phyloP scores from a whole-genome alignment of 148 eudicot genomes.

The Diospyros kaki region DNA sequence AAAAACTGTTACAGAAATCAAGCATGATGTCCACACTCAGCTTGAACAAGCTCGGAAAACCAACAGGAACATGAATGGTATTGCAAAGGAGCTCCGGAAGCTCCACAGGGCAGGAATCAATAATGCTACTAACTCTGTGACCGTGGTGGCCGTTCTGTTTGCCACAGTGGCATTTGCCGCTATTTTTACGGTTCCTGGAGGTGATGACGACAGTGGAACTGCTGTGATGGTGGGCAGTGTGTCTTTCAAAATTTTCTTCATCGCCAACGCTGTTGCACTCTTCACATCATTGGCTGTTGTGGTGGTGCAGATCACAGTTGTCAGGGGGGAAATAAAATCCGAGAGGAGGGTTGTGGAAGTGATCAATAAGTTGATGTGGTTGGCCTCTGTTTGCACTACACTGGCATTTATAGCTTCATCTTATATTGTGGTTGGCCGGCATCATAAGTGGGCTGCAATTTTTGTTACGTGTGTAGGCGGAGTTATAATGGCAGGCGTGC shows the following conservation, averaged over 20 bases:
- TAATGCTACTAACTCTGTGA: constrained; percentile 61
- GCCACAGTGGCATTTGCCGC: constrained; percentile 74
- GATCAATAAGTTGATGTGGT: constrained; percentile 80
- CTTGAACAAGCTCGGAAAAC: constrained; percentile 65
- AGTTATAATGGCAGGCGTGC: constrained; percentile 48
- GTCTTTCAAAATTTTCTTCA: constrained; percentile 55
- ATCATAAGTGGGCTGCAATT: constrained; percentile 48
- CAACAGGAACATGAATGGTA: constrained; percentile 54
- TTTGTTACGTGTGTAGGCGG: constrained; percentile 46
- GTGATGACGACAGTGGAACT: constrained; percentile 40
- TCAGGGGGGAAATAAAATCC: constrained; percentile 62
- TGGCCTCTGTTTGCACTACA: constrained; percentile 65
- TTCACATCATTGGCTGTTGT: constrained; percentile 71
- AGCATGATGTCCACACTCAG: constrained; percentile 54
- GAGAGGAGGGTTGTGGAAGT: constrained; percentile 65
- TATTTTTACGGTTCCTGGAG: constrained; percentile 65
- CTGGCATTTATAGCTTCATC: constrained; percentile 64
- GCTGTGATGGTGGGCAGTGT: constrained; percentile 41
- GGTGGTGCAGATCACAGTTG: constrained; percentile 67
- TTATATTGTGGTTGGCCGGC: constrained; percentile 55
- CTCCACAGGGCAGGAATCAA: constrained; percentile 67
- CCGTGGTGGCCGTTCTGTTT: constrained; percentile 70
- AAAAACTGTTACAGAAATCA: constrained; percentile 58
- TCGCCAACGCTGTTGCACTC: constrained; percentile 56
- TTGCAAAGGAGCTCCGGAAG: constrained; percentile 62